Base-by-base conservation (phyloP, 768 basidiomycete species). In the Tulasnella sp. region DNA sequence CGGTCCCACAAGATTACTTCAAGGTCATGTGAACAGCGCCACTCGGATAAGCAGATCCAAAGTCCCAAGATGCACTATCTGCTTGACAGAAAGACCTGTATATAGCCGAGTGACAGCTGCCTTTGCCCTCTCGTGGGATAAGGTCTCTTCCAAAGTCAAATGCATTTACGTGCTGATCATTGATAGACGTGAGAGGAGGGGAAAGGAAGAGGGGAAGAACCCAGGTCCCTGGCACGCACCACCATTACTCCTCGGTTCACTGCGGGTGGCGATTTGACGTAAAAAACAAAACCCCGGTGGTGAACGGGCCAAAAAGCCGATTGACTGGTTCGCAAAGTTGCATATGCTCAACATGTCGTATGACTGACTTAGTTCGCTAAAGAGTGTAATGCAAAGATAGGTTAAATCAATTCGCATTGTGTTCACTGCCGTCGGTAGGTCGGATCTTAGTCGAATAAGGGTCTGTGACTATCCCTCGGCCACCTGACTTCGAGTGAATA, bases 131-230 rank as follows among this genome's bases (percentile, higher is more conserved):
- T 64, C 58, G 58, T 64, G 58, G 58, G 58, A 64, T 64, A 64
- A 64, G 58, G 58, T 64, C 58, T 64, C 58, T 25, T 12, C 58
- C 25, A 64, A 52, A 34, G 25, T 34, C 25, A 64, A 64, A 64
- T 64, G 58, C 29, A 31, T 22, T 64, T 25, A 64, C 58, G 58
- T 64, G 58, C 58, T 64, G 58, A 64, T 64, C 58, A 14, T 64
- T 64, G 58, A 64, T 64, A 64, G 58, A 64, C 58, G 58, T 64
- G 58, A 64, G 58, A 64, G 58, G 58, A 64, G 58, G 58, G 58
- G 58, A 64, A 64, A 3, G 58, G 17, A 5, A 34, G 31, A 64
- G 58, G 29, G 42, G 25, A 25, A 64, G 31, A 34, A 34, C 58
- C 58, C 58, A 34, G 58, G 58, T 64, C 58, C 58, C 11, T 64